Conservation (phyloP, 257 asterid species). For the Penstemon newberryi region DNA sequence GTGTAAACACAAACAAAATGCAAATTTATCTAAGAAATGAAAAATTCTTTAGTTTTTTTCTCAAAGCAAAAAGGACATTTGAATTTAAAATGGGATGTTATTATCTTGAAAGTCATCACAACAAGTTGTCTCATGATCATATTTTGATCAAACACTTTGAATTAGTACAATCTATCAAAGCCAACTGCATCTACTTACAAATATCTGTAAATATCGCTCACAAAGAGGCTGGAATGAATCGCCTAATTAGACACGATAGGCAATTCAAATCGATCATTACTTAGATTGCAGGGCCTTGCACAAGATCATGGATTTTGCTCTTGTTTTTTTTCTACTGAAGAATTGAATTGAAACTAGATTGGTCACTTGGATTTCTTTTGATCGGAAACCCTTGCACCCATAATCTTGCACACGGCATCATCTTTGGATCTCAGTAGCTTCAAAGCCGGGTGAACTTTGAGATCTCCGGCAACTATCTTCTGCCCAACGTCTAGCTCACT, state of each 20-base stretch:
- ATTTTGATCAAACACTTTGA: too few species aligned
- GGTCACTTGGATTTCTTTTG: slow-evolving; percentile 48
- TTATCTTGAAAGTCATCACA: too few species aligned
- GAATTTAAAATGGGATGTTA: too few species aligned
- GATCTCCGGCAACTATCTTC: slow-evolving; percentile 72
- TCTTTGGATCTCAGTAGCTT: slow-evolving; percentile 49
- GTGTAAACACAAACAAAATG: too few species aligned
- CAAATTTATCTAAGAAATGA: too few species aligned
- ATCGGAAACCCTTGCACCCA: slow-evolving; percentile 51
- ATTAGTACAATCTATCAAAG: neutral
- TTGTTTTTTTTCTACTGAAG: neutral
- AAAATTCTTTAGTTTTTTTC: too few species aligned
- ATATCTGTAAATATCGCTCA: neutral
- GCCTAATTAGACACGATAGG: neutral
- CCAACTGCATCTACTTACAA: neutral
- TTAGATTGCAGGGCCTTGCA: neutral
- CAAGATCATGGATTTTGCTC: slow-evolving; percentile 11
- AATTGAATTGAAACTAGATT: neutral
- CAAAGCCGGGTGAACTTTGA: slow-evolving; percentile 86
- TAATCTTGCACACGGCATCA: slow-evolving; percentile 51
- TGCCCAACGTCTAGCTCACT: slow-evolving; percentile 88
- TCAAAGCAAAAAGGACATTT: too few species aligned
- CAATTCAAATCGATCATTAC: neutral
- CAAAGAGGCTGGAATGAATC: neutral
- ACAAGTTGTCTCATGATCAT: too few species aligned